Evolutionary conservation across 2,329 filamentous ascomycete species (phyloP), one percentile per base, ranked within the genome.

Genomic region (Cercospora janseana): DNA sequence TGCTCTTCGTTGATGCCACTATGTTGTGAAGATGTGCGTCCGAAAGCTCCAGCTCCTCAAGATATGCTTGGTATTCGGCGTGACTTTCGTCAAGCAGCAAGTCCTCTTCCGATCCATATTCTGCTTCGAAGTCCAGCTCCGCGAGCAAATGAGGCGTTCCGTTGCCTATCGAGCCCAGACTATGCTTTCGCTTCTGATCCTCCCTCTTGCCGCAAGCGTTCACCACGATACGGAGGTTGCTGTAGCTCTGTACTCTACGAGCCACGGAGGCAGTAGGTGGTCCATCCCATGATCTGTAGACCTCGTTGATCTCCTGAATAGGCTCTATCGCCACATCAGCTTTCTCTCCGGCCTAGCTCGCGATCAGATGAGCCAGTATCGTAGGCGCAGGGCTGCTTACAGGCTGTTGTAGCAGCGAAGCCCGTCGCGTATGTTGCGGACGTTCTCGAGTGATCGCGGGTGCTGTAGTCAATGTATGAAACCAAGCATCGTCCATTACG

Each of bases 61-160:
- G 81, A 67, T 93, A 96, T 60, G 79, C 91, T 83, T 86, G 75
- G 68, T 95, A 95, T 66, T 92, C 83, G 59, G 87, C 83, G 67
- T 95, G 88, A 66, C 88, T 93, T 46, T 88, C 83, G 62, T 91
- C 81, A 23, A 95, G 74, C 63, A 97, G 71, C 58, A 83, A 80
- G 38, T 82, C 78, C 60, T 86, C 82, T 45, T 85, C 67, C 16
- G 70, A 71, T 56, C 75, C 71, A 63, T 84, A 83, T 74, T 81
- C 81, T 54, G 74, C 69, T 20, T 75, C 76, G 46, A 83, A 80
- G 6, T 82, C 79, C 21, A 84, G 65, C 58, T 82, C 69, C 7
- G 51, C 35, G 21, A 46, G 21, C 35, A 42, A 28, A 48, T 63
- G 24, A 63, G 72, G 52, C 63, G 69, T 62, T 10, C 16, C 13